Percentiles rank a stretch among this genome's conserved stretches.
phyloP scores from a whole-genome alignment of 371 early-diverging fungal genomes.

The Haplosporangium sp. region DNA sequence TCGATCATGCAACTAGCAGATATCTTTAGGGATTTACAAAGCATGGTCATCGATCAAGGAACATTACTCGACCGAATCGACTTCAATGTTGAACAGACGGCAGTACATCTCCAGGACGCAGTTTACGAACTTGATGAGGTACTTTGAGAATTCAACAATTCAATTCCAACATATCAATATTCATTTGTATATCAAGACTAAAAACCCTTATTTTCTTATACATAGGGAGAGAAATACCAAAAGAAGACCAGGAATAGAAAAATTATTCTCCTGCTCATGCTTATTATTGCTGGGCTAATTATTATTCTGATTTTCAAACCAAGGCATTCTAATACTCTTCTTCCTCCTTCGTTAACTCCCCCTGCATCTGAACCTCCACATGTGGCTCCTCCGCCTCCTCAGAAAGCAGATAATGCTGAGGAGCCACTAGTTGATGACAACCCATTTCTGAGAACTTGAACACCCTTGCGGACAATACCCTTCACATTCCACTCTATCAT shows the following conservation, averaged over 20 bases:
- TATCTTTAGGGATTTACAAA: slow-evolving; percentile 92
- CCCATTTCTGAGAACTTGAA: background rate
- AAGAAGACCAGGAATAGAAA: slow-evolving; percentile 73
- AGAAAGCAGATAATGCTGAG: background rate
- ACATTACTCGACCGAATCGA: slow-evolving; percentile 97
- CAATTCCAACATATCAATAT: too few species aligned
- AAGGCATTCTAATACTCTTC: slow-evolving; percentile 12
- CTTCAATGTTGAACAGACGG: slow-evolving; percentile 93
- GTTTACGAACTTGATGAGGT: slow-evolving; percentile 88
- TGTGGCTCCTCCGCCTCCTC: slow-evolving; percentile 10
- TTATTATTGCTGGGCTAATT: slow-evolving; percentile 70
- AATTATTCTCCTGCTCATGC: slow-evolving; percentile 70
- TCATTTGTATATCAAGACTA: too few species aligned
- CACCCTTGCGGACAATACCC: background rate
- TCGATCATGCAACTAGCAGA: slow-evolving; percentile 93
- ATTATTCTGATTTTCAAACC: slow-evolving; percentile 77
- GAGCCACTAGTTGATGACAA: background rate
- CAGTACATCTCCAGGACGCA: slow-evolving; percentile 83
- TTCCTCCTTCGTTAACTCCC: background rate
- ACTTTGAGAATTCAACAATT: slow-evolving; percentile 4
- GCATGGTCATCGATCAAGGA: slow-evolving; percentile 97
- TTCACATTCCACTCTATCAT: background rate
- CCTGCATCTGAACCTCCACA: slow-evolving; percentile 8
- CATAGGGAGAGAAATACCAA: slow-evolving; percentile 73
- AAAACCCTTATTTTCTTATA: background rate